Evolutionary conservation across 2,329 filamentous ascomycete species (phyloP), one percentile per base, ranked within the genome.

Genomic region (Raffaelea arxii): DNA sequence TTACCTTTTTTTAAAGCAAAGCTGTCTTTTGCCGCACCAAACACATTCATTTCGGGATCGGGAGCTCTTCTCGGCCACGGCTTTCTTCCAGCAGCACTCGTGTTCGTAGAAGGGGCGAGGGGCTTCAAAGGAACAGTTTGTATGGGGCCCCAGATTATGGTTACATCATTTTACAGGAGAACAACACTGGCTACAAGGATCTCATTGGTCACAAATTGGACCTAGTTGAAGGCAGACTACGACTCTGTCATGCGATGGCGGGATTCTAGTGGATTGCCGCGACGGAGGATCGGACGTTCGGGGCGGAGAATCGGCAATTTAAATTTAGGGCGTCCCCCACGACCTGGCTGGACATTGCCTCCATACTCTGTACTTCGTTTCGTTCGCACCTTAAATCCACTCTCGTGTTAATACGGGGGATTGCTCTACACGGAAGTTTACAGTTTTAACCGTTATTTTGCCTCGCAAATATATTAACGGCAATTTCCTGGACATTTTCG

Each of bases 241-340:
- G 18, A 18, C 12, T 41, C 12, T 14, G 18, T 41, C 6, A 36
- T 36, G 16, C 5, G 14, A 36, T 36, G 6, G 14, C 32, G 32
- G 14, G 6, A 36, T 36, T 36, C 32, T 18, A 25, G 4, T 24
- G 39, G 39, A 41, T 5, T 41, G n/a, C 6, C 25, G 39, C 39
- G 18, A 32, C 40, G 40, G 40, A 32, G 40, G 25, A 42, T 42
- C 40, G 40, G 40, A 42, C 40, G 25, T 22, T 42, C 40, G 40
- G 40, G 16, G 25, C 40, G 40, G 40, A 42, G 40, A 24, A 42
- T 42, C 40, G 40, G 40, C 25, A 42, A 42, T 42, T 30, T 19
- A 19, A 42, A 41, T 14, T 27, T 6, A 24, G 23, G 9, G 18
- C 7, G 12, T n/a, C 24, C 5, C 39, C 38, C 11, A 40, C 27